These are phyloP conservation scores for Exserohilum rostratum DNA, from an alignment of 2,329 filamentous ascomycete species.

Conservation along the genomic window DNA sequence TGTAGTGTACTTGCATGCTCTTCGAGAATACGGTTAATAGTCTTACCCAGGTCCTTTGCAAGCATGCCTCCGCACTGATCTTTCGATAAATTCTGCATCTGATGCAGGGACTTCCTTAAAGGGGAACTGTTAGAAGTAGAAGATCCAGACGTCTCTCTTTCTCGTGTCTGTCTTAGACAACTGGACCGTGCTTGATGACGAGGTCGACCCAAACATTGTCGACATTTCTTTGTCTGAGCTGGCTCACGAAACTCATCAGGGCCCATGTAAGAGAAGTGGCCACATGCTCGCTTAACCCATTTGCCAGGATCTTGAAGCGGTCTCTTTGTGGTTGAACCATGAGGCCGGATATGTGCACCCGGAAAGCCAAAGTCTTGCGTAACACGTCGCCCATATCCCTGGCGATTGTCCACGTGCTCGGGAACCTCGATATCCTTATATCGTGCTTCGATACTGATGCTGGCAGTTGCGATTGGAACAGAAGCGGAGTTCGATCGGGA, in stretches of 20 bases:
- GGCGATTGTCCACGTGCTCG: slow-evolving; percentile 35
- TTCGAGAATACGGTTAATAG: slow-evolving; percentile 50
- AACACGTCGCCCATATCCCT: slow-evolving; percentile 39
- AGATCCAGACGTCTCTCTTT: slow-evolving; percentile 20
- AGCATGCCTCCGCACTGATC: slow-evolving; percentile 35
- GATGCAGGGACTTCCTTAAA: slow-evolving; percentile 9
- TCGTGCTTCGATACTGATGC: slow-evolving; percentile 21
- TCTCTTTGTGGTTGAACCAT: slow-evolving; percentile 15
- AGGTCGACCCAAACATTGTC: slow-evolving; percentile 28
- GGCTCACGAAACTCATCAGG: slow-evolving; percentile 20
- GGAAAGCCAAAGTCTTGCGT: slow-evolving; percentile 44
- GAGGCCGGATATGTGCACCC: slow-evolving; percentile 37
- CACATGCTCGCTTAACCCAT: slow-evolving; percentile 39
- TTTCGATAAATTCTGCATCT: slow-evolving; percentile 17
- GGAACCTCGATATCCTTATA: slow-evolving; percentile 27
- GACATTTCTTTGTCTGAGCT: slow-evolving; percentile 24
- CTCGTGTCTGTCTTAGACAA: slow-evolving; percentile 10
- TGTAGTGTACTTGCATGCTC: slow-evolving; percentile 50
- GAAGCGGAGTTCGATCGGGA: slow-evolving; percentile 17
- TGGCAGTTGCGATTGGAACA: slow-evolving; percentile 6
- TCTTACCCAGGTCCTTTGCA: slow-evolving; percentile 44
- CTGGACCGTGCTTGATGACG: neutral
- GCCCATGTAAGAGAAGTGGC: slow-evolving; percentile 33
- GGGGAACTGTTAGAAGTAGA: slow-evolving; percentile 19
- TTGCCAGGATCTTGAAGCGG: slow-evolving; percentile 28